A percentile compares a stretch with the other conserved stretches of the same genome.
Evolutionary conservation across 768 basidiomycete genomes (phyloP).

Genomic region (Symmetrospora coprosmae): DNA sequence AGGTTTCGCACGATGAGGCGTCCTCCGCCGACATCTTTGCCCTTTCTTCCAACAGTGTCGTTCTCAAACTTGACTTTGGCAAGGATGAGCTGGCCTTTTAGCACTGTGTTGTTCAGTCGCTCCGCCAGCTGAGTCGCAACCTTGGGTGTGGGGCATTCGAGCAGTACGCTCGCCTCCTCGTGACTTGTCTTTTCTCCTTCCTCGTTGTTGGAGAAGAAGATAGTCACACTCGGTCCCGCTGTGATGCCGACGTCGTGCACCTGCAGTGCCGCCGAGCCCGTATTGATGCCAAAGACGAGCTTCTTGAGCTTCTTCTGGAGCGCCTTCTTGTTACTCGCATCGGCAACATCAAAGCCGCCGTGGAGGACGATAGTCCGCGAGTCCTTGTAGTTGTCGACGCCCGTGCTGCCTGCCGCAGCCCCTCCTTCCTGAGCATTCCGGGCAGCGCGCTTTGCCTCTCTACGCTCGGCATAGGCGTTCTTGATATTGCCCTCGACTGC

Average conservation of each 20-base stretch:
- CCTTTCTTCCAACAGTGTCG: slow-evolving; percentile 40
- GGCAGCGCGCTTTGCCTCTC: slow-evolving; percentile 26
- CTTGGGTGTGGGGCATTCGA: slow-evolving; percentile 54
- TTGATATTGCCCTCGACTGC: slow-evolving; percentile 5
- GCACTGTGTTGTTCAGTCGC: slow-evolving; percentile 82
- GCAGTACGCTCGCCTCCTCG: slow-evolving; percentile 41
- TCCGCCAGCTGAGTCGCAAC: slow-evolving; percentile 56
- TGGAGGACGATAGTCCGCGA: slow-evolving; percentile 46
- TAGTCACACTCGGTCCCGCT: slow-evolving; percentile 31
- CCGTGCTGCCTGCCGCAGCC: not conserved
- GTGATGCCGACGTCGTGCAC: slow-evolving; percentile 41
- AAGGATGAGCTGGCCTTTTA: slow-evolving; percentile 74
- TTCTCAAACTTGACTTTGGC: slow-evolving; percentile 74
- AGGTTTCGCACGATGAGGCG: slow-evolving; percentile 82
- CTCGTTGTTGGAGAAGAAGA: not conserved
- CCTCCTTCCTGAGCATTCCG: not conserved
- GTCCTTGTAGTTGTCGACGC: slow-evolving; percentile 16
- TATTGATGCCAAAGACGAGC: slow-evolving; percentile 53
- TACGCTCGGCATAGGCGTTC: slow-evolving; percentile 15
- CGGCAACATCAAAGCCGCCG: slow-evolving; percentile 32
- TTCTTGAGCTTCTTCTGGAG: slow-evolving; percentile 58
- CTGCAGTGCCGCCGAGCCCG: slow-evolving; percentile 55
- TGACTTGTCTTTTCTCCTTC: not conserved
- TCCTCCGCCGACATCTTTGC: slow-evolving; percentile 39
- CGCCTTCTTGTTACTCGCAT: slow-evolving; percentile 33